Conservation (phyloP, 305 asterid genomes). For the Fraxinus paxiana region DNA sequence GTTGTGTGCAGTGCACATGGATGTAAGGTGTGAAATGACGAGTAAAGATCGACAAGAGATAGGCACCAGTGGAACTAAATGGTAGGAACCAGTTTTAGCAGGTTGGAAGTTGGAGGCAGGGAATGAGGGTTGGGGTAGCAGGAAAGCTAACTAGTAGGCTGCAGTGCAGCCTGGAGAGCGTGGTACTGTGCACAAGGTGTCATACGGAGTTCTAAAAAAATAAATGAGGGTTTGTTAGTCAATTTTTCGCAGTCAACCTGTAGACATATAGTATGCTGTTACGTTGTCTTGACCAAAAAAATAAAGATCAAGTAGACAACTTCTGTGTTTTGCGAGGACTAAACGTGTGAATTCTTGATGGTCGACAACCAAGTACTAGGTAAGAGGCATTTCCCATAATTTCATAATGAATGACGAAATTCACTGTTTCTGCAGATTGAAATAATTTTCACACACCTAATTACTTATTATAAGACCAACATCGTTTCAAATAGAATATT, state of each 20-base stretch:
- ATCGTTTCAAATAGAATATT: slow-evolving; percentile 17
- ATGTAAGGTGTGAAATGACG: background rate
- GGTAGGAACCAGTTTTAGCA: background rate
- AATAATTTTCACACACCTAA: background rate
- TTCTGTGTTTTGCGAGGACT: background rate
- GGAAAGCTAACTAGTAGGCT: background rate
- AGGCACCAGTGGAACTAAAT: background rate
- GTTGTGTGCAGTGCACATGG: background rate
- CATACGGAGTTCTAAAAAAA: background rate
- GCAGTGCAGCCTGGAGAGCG: background rate
- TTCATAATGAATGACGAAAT: background rate
- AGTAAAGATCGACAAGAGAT: no score
- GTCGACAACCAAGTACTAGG: background rate
- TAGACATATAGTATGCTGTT: background rate
- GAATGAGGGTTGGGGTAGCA: background rate
- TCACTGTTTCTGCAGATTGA: background rate
- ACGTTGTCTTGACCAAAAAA: background rate
- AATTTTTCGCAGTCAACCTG: background rate
- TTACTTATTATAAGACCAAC: background rate
- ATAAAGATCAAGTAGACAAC: background rate
- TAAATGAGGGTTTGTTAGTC: background rate
- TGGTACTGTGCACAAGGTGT: background rate
- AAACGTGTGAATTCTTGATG: background rate
- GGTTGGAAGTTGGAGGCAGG: background rate
- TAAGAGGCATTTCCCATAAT: background rate